Base-by-base conservation (phyloP, 2,329 filamentous ascomycete genomes). In the Trichoderma asperellum region DNA sequence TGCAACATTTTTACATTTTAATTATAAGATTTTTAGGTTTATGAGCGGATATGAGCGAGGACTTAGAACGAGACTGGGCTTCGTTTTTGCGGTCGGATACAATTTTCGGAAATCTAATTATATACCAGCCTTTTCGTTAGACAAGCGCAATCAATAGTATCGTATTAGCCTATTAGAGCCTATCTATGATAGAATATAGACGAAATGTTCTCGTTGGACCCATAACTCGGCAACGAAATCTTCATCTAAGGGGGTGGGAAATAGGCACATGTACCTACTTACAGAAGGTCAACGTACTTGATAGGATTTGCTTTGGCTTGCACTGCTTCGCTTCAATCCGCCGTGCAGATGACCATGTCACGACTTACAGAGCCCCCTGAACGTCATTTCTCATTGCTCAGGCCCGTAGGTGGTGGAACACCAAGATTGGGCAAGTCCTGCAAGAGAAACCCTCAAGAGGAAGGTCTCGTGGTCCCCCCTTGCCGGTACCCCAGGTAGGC, bases 51-150 rank as follows among this genome's bases (percentile, higher is more conserved):
- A 62, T 11, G 16, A 12, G 59, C n/a, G 16, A 29, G 29, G 40
- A 52, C 29, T 29, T 24, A 16, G 43, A 52, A 10, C n/a, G 35
- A 61, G 18, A 32, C 24, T 8, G 27, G 58, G 58, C 7, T n/a
- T 32, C 21, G 21, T 32, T 27, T 24, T 5, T 61, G n/a, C 29
- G 5, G 40, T n/a, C 40, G 40, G 59, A 35, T 43, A 43, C 40
- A 62, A 7, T 35, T 52, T 21, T 62, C 11, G 47, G 47, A 43
- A n/a, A n/a, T n/a, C 18, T 43, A 8, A 8, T 43, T 8, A 43
- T 49, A 47, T 60, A 60, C 58, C 58, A 60, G 58, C 21, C 58
- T 43, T n/a, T 60, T 43, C 24, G 11, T 7, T 29, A 29, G 58
- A 18, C 58, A 60, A 60, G 58, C 35, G 29, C 58, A 32, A 43